Evolutionary conservation across 257 asterid species (phyloP).

Genomic region (Rehmannia glutinosa): DNA sequence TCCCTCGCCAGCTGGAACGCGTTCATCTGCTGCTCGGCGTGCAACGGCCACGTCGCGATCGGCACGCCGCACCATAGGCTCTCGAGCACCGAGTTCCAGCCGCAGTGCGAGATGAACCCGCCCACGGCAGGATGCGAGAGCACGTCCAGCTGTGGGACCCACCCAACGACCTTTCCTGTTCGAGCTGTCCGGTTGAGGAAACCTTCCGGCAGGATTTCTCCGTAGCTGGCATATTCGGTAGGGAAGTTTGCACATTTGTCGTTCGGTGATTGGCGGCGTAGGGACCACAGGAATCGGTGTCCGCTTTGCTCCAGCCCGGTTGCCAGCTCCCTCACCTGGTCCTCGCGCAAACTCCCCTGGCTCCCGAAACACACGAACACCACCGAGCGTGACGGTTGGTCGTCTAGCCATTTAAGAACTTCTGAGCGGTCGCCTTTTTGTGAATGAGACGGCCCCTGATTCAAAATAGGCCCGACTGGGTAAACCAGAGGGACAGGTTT

Average conservation of each 20-base stretch:
- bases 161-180: slow-evolving; percentile 50
- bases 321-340: slow-evolving; percentile 40
- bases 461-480: slow-evolving; percentile 55
- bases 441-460: slow-evolving; percentile 20
- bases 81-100: slow-evolving; percentile 67
- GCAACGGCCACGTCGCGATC: slow-evolving; percentile 57
- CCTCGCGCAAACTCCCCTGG: slow-evolving; percentile 39
- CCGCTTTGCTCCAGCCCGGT: slow-evolving; percentile 43
- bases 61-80: slow-evolving; percentile 64
- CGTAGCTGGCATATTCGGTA: slow-evolving; percentile 29
- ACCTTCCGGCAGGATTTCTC: slow-evolving; percentile 41
- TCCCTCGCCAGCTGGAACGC: slow-evolving; percentile 59
- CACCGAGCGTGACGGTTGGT: slow-evolving; percentile 36
- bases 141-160: slow-evolving; percentile 50
- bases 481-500: slow-evolving; percentile 38
- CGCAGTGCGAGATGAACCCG: slow-evolving; percentile 66
- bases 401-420: slow-evolving; percentile 40
- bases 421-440: neutral
- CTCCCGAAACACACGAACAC: slow-evolving; percentile 55
- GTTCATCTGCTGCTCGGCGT: slow-evolving; percentile 56
- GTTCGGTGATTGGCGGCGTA: slow-evolving; percentile 25
- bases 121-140: slow-evolving; percentile 43
- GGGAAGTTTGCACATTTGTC: slow-evolving; percentile 31
- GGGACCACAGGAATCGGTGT: slow-evolving; percentile 47
- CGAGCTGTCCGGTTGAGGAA: slow-evolving; percentile 36